A percentile compares a stretch with the other conserved stretches of the same genome.
phyloP scores from a whole-genome alignment of 331 rosid genomes.

The Acacia pycnantha region DNA sequence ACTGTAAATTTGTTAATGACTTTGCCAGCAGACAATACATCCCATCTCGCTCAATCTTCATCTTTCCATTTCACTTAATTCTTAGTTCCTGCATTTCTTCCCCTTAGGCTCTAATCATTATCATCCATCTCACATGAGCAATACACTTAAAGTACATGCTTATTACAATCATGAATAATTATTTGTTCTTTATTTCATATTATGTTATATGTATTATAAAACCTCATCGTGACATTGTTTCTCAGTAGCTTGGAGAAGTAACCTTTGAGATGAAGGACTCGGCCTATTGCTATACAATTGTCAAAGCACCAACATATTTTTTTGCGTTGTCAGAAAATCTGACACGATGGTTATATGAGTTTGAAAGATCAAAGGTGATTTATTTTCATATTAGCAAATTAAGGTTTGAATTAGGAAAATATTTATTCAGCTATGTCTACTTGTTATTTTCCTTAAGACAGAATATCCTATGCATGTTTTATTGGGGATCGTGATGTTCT shows the following conservation, averaged over 20 bases:
- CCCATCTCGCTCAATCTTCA: background rate
- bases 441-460: slow-evolving; percentile 2
- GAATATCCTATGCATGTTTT: background rate
- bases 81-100: background rate
- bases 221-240: slow-evolving; percentile 24
- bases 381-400: slow-evolving; percentile 4
- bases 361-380: slow-evolving; percentile 80
- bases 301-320: slow-evolving; percentile 61
- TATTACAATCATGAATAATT: background rate
- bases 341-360: slow-evolving; percentile 75
- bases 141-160: background rate
- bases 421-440: background rate
- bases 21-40: background rate
- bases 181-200: background rate
- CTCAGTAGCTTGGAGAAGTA: slow-evolving; percentile 82
- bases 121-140: slow-evolving; percentile 2
- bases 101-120: slow-evolving; percentile 2
- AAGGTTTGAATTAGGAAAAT: background rate
- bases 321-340: slow-evolving; percentile 69
- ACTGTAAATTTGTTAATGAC: background rate
- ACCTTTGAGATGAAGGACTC: slow-evolving; percentile 81
- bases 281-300: slow-evolving; percentile 72
- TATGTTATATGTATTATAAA: slow-evolving; percentile 10
- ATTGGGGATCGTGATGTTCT: slow-evolving; percentile 1
- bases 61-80: background rate